Conservation (phyloP, 1,284 basidiomycete genomes). For the Gomphus bonarii region DNA sequence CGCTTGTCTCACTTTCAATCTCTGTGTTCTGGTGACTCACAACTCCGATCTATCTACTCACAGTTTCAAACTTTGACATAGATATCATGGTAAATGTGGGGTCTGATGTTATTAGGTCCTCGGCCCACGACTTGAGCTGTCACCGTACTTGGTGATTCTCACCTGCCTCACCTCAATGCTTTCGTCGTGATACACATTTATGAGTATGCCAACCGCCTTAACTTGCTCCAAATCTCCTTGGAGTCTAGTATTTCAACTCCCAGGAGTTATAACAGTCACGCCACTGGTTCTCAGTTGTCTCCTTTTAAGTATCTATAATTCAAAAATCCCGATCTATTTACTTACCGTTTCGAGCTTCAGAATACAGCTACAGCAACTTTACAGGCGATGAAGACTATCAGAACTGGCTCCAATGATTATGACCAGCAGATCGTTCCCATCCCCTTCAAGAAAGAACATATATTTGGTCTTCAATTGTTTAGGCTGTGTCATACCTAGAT, state of each 20-base stretch:
- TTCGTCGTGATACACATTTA: background rate
- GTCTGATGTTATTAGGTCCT: too few relatives aligned
- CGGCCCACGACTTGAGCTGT: background rate
- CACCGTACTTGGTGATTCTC: background rate
- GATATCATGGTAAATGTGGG: too few relatives aligned
- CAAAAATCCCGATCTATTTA: slow-evolving; percentile 48
- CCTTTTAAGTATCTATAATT: slow-evolving; percentile 34
- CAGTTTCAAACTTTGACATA: too few relatives aligned
- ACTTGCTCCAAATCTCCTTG: background rate
- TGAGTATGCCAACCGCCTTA: background rate
- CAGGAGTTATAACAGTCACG: slow-evolving; percentile 19
- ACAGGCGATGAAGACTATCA: background rate
- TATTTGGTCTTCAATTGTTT: background rate
- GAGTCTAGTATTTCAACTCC: background rate
- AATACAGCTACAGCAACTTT: background rate
- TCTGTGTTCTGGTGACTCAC: too few relatives aligned
- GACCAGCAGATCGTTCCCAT: too few relatives aligned
- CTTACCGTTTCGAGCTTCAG: slow-evolving; percentile 39
- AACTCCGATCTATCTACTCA: too few relatives aligned
- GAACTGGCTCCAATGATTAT: background rate
- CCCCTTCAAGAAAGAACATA: too few relatives aligned
- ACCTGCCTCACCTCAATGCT: too few relatives aligned
- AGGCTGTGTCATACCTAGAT: too few relatives aligned
- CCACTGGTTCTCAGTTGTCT: slow-evolving; percentile 41
- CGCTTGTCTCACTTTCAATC: too few relatives aligned